Evolutionary conservation across 1,284 basidiomycete genomes (phyloP).

Genomic region (Exobasidium cylindrosporum): DNA sequence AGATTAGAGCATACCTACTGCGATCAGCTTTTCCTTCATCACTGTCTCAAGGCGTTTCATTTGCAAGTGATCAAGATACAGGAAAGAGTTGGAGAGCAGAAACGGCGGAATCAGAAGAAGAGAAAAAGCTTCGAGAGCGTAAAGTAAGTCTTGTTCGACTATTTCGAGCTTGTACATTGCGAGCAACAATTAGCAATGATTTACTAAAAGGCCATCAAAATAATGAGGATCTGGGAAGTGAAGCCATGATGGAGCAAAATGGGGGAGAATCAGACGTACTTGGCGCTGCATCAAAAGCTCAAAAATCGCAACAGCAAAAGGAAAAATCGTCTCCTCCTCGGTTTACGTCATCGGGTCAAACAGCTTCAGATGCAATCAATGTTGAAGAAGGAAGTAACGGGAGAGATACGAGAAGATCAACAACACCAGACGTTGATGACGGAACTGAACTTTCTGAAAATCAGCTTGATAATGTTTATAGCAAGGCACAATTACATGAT

Average conservation of each 20-base stretch:
- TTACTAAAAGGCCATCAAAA: conserved; percentile 60
- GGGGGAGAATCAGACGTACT: conserved; percentile 27
- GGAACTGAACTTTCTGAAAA: conserved; percentile 40
- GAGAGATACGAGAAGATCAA: conserved; percentile 16
- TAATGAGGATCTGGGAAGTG: conserved; percentile 26
- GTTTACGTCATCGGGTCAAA: not conserved
- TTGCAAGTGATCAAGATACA: not conserved
- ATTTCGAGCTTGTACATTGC: conserved; percentile 46
- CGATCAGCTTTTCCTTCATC: conserved; percentile 14
- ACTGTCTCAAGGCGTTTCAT: not conserved
- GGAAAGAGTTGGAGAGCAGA: conserved; percentile 55
- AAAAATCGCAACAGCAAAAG: conserved; percentile 49
- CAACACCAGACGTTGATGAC: conserved; percentile 34
- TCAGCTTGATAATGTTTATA: conserved; percentile 46
- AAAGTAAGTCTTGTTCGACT: conserved; percentile 61
- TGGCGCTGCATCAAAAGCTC: conserved; percentile 42
- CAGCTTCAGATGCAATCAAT: conserved; percentile 33
- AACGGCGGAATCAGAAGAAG: conserved; percentile 70
- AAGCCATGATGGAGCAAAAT: conserved; percentile 48
- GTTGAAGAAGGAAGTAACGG: conserved; percentile 23
- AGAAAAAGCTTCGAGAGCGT: conserved; percentile 71
- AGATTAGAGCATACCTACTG: conserved; percentile 30
- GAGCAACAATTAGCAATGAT: conserved; percentile 34
- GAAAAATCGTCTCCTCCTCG: conserved; percentile 14
- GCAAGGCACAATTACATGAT: conserved; percentile 74